Conservation (phyloP, 148 eudicot species). For the Simmondsia chinensis region DNA sequence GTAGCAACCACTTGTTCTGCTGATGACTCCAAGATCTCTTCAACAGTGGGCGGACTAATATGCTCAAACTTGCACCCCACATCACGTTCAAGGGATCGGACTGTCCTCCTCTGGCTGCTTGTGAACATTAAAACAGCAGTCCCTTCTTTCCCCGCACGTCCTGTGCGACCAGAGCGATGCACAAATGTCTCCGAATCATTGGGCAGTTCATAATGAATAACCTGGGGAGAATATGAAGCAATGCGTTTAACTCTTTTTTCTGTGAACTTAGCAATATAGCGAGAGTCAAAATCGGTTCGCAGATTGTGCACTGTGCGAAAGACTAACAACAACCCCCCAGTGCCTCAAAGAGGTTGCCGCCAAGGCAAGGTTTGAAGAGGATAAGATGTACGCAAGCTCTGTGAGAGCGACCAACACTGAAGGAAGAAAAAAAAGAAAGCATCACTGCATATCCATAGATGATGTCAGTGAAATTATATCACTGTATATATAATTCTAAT, state of each 20-base stretch:
- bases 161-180: slow-evolving; percentile 98
- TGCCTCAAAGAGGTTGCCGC: too few relatives aligned
- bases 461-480: too few relatives aligned
- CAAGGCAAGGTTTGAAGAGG: too few relatives aligned
- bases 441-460: too few relatives aligned
- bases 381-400: too few relatives aligned
- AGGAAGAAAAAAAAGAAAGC: too few relatives aligned
- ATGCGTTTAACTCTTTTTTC: not conserved
- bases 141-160: slow-evolving; percentile 96
- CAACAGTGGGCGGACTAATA: slow-evolving; percentile 59
- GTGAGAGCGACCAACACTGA: too few relatives aligned
- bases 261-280: not conserved
- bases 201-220: slow-evolving; percentile 90
- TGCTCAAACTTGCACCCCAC: slow-evolving; percentile 82
- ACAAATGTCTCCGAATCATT: slow-evolving; percentile 97
- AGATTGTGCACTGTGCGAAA: too few relatives aligned
- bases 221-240: slow-evolving; percentile 26
- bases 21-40: slow-evolving; percentile 74
- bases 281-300: too few relatives aligned
- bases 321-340: too few relatives aligned
- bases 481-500: too few relatives aligned
- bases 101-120: slow-evolving; percentile 69
- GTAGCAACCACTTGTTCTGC: slow-evolving; percentile 86
- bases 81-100: slow-evolving; percentile 77
- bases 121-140: slow-evolving; percentile 71